Percentiles rank a stretch among this genome's conserved stretches.
Evolutionary conservation across 805 yeast species (phyloP).

Genomic region (Isabelozyma rhagii): DNA sequence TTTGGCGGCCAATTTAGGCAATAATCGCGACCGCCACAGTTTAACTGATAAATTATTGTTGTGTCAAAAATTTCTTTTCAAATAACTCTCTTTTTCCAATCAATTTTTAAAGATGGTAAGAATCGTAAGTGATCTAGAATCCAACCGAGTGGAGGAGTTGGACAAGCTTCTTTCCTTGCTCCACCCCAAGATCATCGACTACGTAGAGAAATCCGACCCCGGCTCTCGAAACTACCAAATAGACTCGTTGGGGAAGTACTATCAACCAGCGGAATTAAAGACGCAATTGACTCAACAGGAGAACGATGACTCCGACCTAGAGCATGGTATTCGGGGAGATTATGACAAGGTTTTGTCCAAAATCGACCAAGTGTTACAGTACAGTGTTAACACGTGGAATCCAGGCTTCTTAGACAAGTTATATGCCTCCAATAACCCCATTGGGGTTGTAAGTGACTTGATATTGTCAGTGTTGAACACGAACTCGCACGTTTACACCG

Average conservation of each 20-base stretch:
- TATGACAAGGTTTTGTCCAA: slow-evolving; percentile 41
- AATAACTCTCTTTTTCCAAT: no score
- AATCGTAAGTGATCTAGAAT: slow-evolving; percentile 33
- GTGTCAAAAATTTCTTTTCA: background rate
- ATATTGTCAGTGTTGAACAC: slow-evolving; percentile 70
- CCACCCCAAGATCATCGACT: slow-evolving; percentile 49
- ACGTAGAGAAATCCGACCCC: slow-evolving; percentile 48
- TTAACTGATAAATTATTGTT: no score
- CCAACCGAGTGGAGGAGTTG: slow-evolving; percentile 53
- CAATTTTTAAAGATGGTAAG: background rate
- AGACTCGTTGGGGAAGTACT: slow-evolving; percentile 50
- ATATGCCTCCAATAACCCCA: slow-evolving; percentile 83
- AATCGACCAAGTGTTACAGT: slow-evolving; percentile 55
- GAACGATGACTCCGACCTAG: slow-evolving; percentile 28
- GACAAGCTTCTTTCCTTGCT: slow-evolving; percentile 52
- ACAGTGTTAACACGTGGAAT: slow-evolving; percentile 83
- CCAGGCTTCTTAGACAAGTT: slow-evolving; percentile 82
- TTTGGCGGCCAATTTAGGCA: background rate
- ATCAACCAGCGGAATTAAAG: slow-evolving; percentile 49
- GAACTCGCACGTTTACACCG: slow-evolving; percentile 82
- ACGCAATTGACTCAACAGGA: slow-evolving; percentile 24
- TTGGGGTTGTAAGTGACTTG: slow-evolving; percentile 73
- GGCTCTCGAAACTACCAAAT: slow-evolving; percentile 23
- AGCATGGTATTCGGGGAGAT: slow-evolving; percentile 30
- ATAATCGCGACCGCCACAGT: background rate